Evolutionary conservation across 1,284 basidiomycete genomes (phyloP).

Genomic region (Cutaneotrichosporon sp.): DNA sequence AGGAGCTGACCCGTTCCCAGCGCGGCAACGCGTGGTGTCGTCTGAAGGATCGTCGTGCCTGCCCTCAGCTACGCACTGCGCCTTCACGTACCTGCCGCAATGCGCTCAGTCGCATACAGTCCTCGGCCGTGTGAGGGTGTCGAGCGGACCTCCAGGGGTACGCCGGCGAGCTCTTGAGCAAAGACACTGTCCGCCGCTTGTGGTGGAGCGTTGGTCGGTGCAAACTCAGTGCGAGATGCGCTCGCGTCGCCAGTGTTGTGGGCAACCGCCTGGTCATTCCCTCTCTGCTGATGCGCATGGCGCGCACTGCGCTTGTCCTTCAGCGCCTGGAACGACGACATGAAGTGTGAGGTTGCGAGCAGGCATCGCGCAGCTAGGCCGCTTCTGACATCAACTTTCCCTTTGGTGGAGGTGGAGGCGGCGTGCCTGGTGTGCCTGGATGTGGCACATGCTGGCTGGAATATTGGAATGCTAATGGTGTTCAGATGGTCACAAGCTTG

Average conservation of each 20-base stretch:
- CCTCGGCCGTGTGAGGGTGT: conserved; percentile 28
- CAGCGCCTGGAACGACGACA: conserved; percentile 13
- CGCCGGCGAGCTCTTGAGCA: neutral
- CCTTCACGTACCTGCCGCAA: conserved; percentile 21
- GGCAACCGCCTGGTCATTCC: neutral
- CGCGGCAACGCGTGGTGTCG: conserved; percentile 59
- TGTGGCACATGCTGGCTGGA: too few relatives aligned
- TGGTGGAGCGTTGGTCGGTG: neutral
- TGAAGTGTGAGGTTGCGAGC: too few relatives aligned
- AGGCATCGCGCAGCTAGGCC: too few relatives aligned
- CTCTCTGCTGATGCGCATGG: neutral
- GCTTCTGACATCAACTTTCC: too few relatives aligned
- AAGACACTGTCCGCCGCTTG: neutral
- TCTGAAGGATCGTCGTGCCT: conserved; percentile 60
- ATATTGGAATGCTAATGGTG: too few relatives aligned
- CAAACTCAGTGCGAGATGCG: neutral
- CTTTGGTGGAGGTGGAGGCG: too few relatives aligned
- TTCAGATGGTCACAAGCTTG: too few relatives aligned
- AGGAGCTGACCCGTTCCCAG: conserved; percentile 58
- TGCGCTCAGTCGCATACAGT: conserved; percentile 20
- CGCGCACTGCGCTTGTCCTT: conserved; percentile 5
- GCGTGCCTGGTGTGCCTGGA: too few relatives aligned
- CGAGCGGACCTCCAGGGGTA: conserved; percentile 23
- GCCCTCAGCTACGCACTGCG: neutral
- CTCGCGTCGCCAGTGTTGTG: neutral